phyloP scores from a whole-genome alignment of 371 early-diverging fungal genomes.

The Capillidium rhysosporum region DNA sequence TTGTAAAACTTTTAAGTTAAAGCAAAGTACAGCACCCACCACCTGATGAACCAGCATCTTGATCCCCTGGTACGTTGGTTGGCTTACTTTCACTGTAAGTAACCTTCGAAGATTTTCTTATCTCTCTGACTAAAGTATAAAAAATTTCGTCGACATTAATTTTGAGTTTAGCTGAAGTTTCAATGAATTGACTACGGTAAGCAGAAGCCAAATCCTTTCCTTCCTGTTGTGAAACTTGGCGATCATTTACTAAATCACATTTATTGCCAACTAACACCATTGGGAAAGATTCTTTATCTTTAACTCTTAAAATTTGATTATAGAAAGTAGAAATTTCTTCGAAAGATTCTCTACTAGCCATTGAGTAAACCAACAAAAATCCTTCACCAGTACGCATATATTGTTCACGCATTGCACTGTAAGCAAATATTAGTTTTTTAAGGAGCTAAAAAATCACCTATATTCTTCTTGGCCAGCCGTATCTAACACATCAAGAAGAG shows the following conservation, averaged over 20 bases:
- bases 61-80: neutral
- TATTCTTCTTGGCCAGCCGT: slow-evolving; percentile 89
- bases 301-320: slow-evolving; percentile 58
- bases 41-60: neutral
- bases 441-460: slow-evolving; percentile 18
- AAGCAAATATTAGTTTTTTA: neutral
- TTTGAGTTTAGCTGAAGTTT: slow-evolving; percentile 79
- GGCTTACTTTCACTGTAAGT: too few species aligned
- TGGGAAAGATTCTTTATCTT: slow-evolving; percentile 63
- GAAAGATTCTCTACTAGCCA: slow-evolving; percentile 51
- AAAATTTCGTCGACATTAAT: slow-evolving; percentile 86
- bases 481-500: slow-evolving; percentile 72
- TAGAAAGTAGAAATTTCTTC: slow-evolving; percentile 59
- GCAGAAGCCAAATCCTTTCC: slow-evolving; percentile 65
- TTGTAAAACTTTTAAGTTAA: too few species aligned
- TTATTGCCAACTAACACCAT: slow-evolving; percentile 90
- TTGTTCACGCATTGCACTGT: slow-evolving; percentile 11
- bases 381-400: slow-evolving; percentile 82
- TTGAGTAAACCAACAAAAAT: slow-evolving; percentile 59
- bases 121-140: slow-evolving; percentile 69
- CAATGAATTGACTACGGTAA: slow-evolving; percentile 64
- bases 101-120: slow-evolving; percentile 26
- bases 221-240: slow-evolving; percentile 44
- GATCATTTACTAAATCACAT: slow-evolving; percentile 63
- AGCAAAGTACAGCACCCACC: too few species aligned